Evolutionary conservation across 2,329 filamentous ascomycete species (phyloP).

Genomic region (Lachnellula willkommii): DNA sequence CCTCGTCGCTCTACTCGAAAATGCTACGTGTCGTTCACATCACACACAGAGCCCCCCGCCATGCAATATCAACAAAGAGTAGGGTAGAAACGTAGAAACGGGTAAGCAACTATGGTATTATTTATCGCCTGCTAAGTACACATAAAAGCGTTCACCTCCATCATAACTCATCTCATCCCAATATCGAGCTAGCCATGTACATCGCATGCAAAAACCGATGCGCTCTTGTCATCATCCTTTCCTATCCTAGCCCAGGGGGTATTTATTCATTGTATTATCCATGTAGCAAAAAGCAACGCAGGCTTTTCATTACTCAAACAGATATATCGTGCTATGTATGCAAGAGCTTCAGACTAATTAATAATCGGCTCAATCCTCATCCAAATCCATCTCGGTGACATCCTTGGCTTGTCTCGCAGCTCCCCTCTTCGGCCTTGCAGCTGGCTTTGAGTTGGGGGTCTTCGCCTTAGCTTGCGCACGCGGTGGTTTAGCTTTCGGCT

Average conservation of each 20-base stretch:
- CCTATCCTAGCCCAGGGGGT: not conserved
- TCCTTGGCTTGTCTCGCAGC: slow-evolving; percentile 11
- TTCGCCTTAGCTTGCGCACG: slow-evolving; percentile 5
- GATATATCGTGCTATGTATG: not conserved
- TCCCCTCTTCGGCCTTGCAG: slow-evolving; percentile 10
- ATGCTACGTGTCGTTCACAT: no score
- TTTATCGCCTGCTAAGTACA: not conserved
- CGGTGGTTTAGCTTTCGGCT: slow-evolving; percentile 1
- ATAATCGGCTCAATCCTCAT: not conserved
- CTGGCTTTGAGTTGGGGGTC: not conserved
- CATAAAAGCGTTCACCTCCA: not conserved
- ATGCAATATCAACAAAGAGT: no score
- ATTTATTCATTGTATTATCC: not conserved
- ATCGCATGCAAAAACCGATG: not conserved
- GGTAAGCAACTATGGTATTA: not conserved
- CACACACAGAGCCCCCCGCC: no score
- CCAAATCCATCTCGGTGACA: slow-evolving; percentile 13
- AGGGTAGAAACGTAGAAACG: no score
- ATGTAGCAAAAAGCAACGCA: not conserved
- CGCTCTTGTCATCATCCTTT: not conserved
- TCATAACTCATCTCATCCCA: not conserved
- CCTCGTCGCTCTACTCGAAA: no score
- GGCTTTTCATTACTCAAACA: not conserved
- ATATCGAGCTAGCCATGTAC: not conserved
- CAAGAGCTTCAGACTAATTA: not conserved